These are phyloP conservation scores for Salmacisia buchloeana DNA, from an alignment of 1,284 basidiomycete genomes.

Conservation along the genomic window DNA sequence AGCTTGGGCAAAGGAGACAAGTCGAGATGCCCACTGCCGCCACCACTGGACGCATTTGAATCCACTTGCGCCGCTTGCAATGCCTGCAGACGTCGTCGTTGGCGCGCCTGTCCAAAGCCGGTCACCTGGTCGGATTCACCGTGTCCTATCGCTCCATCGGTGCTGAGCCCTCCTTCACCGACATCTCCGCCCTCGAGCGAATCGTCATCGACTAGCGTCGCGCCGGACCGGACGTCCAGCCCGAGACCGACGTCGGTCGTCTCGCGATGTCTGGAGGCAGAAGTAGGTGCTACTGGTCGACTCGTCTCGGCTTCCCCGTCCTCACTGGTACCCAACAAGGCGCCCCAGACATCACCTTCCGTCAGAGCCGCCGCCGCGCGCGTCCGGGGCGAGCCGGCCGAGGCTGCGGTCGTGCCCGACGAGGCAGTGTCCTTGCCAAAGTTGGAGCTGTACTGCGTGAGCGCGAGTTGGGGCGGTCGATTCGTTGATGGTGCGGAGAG, in stretches of 20 bases:
- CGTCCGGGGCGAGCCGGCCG: background rate
- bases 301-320: background rate
- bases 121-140: too few relatives aligned
- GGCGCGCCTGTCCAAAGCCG: background rate
- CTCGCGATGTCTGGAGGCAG: background rate
- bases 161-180: background rate
- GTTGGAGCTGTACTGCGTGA: background rate
- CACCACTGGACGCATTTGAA: background rate
- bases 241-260: background rate
- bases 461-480: background rate
- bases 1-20: background rate
- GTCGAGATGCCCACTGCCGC: background rate
- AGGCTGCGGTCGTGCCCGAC: background rate
- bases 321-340: background rate
- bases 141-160: background rate
- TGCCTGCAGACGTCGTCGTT: background rate
- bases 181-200: background rate
- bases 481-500: too few relatives aligned
- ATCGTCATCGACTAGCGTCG: background rate
- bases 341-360: constrained; percentile 8
- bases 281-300: background rate
- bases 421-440: background rate
- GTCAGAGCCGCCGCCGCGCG: background rate
- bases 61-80: background rate
- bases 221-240: background rate